Evolutionary conservation across 306 rosid genomes (phyloP).

Genomic region (Cyamopsis tetragonoloba): DNA sequence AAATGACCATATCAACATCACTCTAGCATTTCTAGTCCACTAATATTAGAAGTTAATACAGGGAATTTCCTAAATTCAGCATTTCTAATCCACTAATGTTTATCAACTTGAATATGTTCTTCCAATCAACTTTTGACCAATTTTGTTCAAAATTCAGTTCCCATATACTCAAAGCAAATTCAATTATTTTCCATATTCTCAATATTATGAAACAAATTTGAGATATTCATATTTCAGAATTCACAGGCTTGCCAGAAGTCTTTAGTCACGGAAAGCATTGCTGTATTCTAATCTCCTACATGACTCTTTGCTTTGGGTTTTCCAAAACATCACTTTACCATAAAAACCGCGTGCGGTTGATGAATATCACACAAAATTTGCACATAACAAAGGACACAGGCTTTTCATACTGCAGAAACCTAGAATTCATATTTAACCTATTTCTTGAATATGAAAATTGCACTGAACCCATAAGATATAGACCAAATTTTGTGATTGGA

Average conservation of each 20-base stretch:
- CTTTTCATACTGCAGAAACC: neutral
- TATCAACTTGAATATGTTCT: neutral
- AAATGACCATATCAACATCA: conserved; percentile 6
- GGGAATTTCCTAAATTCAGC: neutral
- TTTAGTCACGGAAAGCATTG: neutral
- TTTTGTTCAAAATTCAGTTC: neutral
- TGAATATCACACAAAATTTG: neutral
- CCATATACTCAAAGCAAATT: neutral
- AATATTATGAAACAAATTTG: neutral
- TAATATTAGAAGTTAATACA: neutral
- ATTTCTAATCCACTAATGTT: neutral
- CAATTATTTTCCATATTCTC: neutral
- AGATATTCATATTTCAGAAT: neutral
- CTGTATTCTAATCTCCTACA: neutral
- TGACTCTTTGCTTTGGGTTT: neutral
- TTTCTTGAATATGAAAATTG: neutral
- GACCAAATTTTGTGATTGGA: neutral
- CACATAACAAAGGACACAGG: neutral
- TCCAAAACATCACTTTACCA: neutral
- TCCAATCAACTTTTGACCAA: neutral
- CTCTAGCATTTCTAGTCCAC: neutral
- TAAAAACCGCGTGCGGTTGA: too few species aligned
- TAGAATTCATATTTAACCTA: neutral
- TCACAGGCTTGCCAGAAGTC: neutral
- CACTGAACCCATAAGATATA: neutral